These are phyloP conservation scores for Fomitopsis betulina DNA, from an alignment of 1,284 basidiomycete species.

Conservation along the genomic window DNA sequence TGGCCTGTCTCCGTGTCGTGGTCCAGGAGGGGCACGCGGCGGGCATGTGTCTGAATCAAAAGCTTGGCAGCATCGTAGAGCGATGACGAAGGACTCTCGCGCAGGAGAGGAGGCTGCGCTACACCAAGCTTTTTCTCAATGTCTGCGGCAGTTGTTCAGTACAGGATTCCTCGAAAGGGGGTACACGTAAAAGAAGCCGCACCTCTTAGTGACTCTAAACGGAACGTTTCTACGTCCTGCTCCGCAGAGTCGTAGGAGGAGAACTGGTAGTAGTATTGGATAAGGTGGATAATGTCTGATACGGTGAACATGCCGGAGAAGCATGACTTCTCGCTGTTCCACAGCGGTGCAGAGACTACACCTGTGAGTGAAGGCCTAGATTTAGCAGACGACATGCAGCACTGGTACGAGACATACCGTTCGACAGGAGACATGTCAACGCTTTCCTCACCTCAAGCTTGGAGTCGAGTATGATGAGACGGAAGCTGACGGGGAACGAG, in stretches of 20 bases:
- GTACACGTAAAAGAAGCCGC: constrained; percentile 22
- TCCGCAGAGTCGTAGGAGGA: constrained; percentile 86
- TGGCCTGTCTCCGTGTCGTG: constrained; percentile 91
- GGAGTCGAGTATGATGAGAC: constrained; percentile 94
- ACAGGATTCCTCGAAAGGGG: constrained; percentile 9
- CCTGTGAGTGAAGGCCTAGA: constrained; percentile 43
- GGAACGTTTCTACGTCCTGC: constrained; percentile 92
- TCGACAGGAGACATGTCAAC: constrained; percentile 82
- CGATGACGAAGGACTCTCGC: constrained; percentile 84
- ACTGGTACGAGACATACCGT: constrained; percentile 48
- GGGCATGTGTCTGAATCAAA: constrained; percentile 93
- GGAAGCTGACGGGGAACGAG: constrained; percentile 93
- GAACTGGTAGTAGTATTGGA: constrained; percentile 92
- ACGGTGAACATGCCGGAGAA: constrained; percentile 98
- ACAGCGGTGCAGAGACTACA: constrained; percentile 97
- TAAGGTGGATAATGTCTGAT: constrained; percentile 93
- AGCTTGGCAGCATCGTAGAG: constrained; percentile 90
- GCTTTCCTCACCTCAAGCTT: constrained; percentile 93
- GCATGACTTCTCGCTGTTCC: constrained; percentile 87
- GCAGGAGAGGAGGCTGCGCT: constrained; percentile 86
- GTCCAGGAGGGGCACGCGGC: constrained; percentile 92
- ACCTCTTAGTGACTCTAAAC: constrained; percentile 87
- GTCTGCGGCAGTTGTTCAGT: constrained; percentile 45
- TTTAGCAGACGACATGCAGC: constrained; percentile 1
- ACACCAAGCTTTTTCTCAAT: constrained; percentile 94